Conservation (phyloP, 345 rosid genomes). For the Fremontodendron californicum region DNA sequence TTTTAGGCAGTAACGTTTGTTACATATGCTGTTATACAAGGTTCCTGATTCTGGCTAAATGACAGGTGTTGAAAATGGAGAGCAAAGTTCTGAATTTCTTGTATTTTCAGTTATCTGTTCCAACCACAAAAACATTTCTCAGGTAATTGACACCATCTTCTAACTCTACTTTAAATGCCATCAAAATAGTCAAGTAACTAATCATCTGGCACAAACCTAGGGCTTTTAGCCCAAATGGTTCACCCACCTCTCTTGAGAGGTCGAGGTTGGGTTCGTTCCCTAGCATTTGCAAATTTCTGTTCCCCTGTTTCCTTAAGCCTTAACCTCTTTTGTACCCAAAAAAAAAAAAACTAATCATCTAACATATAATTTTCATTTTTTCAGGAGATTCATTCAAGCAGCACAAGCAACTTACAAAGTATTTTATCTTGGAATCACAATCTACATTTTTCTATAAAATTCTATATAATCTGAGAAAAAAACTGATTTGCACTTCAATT, state of each 20-base stretch:
- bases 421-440: slow-evolving; percentile 2
- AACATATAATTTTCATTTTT: slow-evolving; percentile 15
- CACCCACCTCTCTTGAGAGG: background rate
- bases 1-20: background rate
- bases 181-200: background rate
- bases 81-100: slow-evolving; percentile 57
- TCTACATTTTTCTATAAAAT: background rate
- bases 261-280: too few relatives aligned
- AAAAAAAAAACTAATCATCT: background rate
- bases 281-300: too few relatives aligned
- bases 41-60: slow-evolving; percentile 26
- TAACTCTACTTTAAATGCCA: background rate
- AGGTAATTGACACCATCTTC: slow-evolving; percentile 43
- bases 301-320: too few relatives aligned
- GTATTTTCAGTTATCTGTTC: slow-evolving; percentile 71
- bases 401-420: slow-evolving; percentile 79
- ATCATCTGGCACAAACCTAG: background rate
- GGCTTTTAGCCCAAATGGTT: background rate
- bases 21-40: slow-evolving; percentile 17
- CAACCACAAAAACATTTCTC: slow-evolving; percentile 84
- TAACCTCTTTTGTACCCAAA: too few relatives aligned
- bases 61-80: slow-evolving; percentile 93
- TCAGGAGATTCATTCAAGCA: slow-evolving; percentile 84
- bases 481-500: slow-evolving; percentile 5
- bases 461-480: background rate